Evolutionary conservation across 805 yeast species (phyloP), one percentile per base, ranked within the genome.

Genomic region (Lipomyces chichibuensis): DNA sequence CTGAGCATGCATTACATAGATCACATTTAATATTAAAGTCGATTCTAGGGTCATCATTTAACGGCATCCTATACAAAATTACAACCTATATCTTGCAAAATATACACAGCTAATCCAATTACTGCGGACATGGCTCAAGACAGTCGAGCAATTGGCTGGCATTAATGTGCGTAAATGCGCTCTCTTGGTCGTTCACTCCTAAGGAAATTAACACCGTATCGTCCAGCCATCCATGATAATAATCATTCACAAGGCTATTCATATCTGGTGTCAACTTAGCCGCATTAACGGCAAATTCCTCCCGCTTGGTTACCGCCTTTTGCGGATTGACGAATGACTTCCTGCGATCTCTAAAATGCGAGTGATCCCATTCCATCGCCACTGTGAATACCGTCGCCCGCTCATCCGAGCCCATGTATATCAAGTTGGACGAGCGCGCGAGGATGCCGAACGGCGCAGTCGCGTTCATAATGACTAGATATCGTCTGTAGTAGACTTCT

Each of bases 181-280:
- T 27, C 6, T 65, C 70, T 3, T 13, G 23, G 23, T 67, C 70
- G 25, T 60, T 52, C 13, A 67, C 46, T 25, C 70, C 70, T 6
- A 67, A n/a, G 25, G 29, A 33, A 32, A 67, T 65, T 59, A 67
- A 32, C 13, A 67, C 23, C 43, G 60, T 39, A 35, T 67, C 70
- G 33, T 65, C 64, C 2, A 67, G 58, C 70, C 70, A 67, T 17
- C 70, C 70, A 54, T 67, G 70, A 32, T 59, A 59, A 43, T 65
- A 62, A 6, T 60, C 29, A 43, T 61, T 65, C 37, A 67, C 70
- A 27, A 65, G 46, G 33, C 62, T 65, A 17, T 57, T 57, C 14
- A 8, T 33, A 6, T 20, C 53, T 23, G 27, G 27, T 8, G 23
- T 9, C 14, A 49, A 17, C 25, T n/a, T 23, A 0, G 53, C 53